Conservation (phyloP, 768 basidiomycete species). For the Ramaria rubella region DNA sequence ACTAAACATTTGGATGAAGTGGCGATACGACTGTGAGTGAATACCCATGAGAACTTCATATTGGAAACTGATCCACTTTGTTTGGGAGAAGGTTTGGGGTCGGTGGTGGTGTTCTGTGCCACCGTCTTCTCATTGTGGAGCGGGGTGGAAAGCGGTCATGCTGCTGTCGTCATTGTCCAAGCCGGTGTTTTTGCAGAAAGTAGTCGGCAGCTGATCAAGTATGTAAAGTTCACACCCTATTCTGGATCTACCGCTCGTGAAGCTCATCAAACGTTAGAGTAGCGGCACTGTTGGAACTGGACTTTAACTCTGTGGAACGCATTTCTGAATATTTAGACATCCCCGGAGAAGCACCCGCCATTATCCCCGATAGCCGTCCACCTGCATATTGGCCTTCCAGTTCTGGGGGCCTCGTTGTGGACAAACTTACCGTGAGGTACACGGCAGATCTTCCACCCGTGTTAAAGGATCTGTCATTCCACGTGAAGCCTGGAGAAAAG, state of each 20-base stretch:
- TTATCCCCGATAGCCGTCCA: conserved; percentile 49
- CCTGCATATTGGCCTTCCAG: conserved; percentile 69
- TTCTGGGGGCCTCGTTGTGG: conserved; percentile 46
- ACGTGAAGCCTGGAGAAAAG: conserved; percentile 55
- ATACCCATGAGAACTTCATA: neutral
- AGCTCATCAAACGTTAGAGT: conserved; percentile 34
- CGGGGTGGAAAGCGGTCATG: conserved; percentile 49
- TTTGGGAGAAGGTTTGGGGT: conserved; percentile 47
- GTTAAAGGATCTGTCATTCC: conserved; percentile 51
- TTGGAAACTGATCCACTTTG: neutral
- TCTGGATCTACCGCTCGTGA: neutral
- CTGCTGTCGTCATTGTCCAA: conserved; percentile 68
- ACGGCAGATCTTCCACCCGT: conserved; percentile 55
- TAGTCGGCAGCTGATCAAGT: conserved; percentile 57
- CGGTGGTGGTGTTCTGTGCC: conserved; percentile 60
- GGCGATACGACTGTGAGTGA: conserved; percentile 64
- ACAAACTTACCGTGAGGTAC: conserved; percentile 56
- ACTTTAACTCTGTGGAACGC: conserved; percentile 71
- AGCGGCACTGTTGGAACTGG: conserved; percentile 62
- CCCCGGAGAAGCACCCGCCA: conserved; percentile 60
- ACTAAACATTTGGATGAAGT: conserved; percentile 61
- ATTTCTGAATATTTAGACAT: conserved; percentile 64
- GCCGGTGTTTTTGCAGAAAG: conserved; percentile 66
- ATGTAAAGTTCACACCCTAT: conserved; percentile 13
- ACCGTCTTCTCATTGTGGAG: conserved; percentile 61